Percentiles rank a stretch among this genome's conserved stretches.
Conservation (phyloP, 306 rosid genomes). For the Glycine tomentella region DNA sequence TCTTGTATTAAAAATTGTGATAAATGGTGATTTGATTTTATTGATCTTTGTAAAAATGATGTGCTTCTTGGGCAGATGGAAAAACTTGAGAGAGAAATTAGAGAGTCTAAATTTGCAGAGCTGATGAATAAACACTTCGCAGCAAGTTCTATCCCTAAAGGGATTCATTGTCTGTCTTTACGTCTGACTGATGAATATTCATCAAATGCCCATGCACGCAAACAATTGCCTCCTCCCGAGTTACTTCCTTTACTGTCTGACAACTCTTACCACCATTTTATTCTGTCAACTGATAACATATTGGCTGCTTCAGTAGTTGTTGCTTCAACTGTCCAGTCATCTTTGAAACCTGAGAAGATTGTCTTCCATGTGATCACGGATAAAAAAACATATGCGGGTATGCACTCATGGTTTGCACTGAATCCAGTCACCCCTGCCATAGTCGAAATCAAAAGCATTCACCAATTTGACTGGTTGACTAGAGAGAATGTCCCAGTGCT, state of each 20-base stretch:
- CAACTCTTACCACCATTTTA: conserved; percentile 90
- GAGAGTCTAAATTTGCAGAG: conserved; percentile 92
- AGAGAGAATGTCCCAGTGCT: conserved; percentile 98
- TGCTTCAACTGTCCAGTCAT: conserved; percentile 86
- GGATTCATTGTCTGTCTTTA: conserved; percentile 94
- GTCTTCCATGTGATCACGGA: conserved; percentile 99
- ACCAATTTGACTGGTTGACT: conserved; percentile 99
- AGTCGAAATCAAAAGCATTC: conserved; percentile 94
- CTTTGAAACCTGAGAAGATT: conserved; percentile 82
- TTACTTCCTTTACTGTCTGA: conserved; percentile 92
- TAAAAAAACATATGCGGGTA: conserved; percentile 97
- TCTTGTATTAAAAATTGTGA: conserved; percentile 20
- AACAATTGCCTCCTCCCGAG: conserved; percentile 96
- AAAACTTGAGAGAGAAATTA: conserved; percentile 88
- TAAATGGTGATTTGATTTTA: conserved; percentile 21
- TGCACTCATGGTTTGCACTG: conserved; percentile 99
- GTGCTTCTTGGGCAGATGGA: conserved; percentile 77
- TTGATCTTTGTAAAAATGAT: conserved; percentile 38
- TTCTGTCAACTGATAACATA: conserved; percentile 91
- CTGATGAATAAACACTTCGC: conserved; percentile 97
- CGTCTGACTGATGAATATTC: conserved; percentile 99
- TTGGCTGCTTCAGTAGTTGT: conserved; percentile 99
- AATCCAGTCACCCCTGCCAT: conserved; percentile 88
- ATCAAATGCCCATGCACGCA: conserved; percentile 97
- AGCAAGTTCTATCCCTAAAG: conserved; percentile 95